Evolutionary conservation across 441 rosid species (phyloP).

Genomic region (Bruguiera hainesii): DNA sequence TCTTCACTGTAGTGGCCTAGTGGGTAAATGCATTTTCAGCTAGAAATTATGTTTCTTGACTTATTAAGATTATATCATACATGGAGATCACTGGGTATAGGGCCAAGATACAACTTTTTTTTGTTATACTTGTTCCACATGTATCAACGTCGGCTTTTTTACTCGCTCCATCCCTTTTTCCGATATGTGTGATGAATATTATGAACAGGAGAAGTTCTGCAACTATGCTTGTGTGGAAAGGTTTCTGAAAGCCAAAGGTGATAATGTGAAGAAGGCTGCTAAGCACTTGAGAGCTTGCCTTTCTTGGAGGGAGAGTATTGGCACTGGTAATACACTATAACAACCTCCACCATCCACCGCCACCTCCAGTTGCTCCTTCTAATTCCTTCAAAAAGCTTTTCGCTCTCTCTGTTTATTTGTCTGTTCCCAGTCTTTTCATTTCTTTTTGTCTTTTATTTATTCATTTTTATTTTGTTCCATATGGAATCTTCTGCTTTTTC

Average conservation of each 20-base stretch:
- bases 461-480: slow-evolving; percentile 15
- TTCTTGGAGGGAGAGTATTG: slow-evolving; percentile 79
- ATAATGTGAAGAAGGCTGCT: slow-evolving; percentile 74
- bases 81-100: too few relatives aligned
- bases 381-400: slow-evolving; percentile 6
- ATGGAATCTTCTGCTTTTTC: slow-evolving; percentile 33
- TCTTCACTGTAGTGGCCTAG: background rate
- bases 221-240: slow-evolving; percentile 69
- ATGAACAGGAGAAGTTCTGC: slow-evolving; percentile 83
- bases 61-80: background rate
- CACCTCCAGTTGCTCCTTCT: slow-evolving; percentile 1
- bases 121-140: background rate
- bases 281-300: slow-evolving; percentile 77
- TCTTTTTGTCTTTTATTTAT: slow-evolving; percentile 24
- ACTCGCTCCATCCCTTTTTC: background rate
- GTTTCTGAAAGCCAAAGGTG: slow-evolving; percentile 72
- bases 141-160: background rate
- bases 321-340: slow-evolving; percentile 43
- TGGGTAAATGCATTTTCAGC: slow-evolving; percentile 13
- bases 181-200: background rate
- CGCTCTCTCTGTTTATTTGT: slow-evolving; percentile 9
- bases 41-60: slow-evolving; percentile 4
- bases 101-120: too few relatives aligned
- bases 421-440: slow-evolving; percentile 9
- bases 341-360: background rate